Base-by-base conservation (phyloP, 768 basidiomycete genomes). In the Melanogaster broomeanus region DNA sequence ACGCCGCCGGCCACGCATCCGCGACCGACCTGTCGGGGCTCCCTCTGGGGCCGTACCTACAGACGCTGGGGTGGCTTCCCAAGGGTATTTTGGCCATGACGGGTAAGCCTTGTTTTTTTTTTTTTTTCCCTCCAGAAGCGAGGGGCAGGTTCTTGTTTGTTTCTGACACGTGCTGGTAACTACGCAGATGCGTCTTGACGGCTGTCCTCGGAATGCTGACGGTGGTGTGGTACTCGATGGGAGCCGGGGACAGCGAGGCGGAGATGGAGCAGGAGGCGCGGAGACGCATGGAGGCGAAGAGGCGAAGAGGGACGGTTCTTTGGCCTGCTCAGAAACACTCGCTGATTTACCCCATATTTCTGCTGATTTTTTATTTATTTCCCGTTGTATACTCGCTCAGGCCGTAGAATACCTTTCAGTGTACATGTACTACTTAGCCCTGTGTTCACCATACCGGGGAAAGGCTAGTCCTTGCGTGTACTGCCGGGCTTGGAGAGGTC, bases 201-300 rank as follows among this genome's bases (percentile, higher is more conserved):
- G 94, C 92, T 2, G 73, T 90, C 13, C 55, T 96, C 34, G 96
- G 96, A 1, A 89, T 97, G 85, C 55, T 74, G 8, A 79, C 83
- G 1, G 90, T 96, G 27, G 73, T 84, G 34, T 98, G 94, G 93
- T 98, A 98, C 70, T 73, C 87, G 33, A 73, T 84, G 41, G 90
- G 91, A n/a, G 83, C 81, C 5, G 72, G 72, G 50, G 74, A 90
- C 53, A 79, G 87, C 40, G 92, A 93, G 37, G 85, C 85, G 57
- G 93, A 96, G 72, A 77, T 91, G 31, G 91, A 93, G 65, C 74
- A 79, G 18, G 88, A 91, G 68, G 82, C 80, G 47, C 71, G 78
- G 56, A 69, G 72, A 56, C 72, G 76, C 49, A 70, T 85, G 10
- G 85, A 78, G 24, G 76, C 71, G 48, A 93, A 88, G 73, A 77